A percentile compares a stretch with the other conserved stretches of the same genome.
These are phyloP conservation scores for Aspergillus sergii DNA, from an alignment of 2,329 filamentous ascomycete species.

Conservation along the genomic window DNA sequence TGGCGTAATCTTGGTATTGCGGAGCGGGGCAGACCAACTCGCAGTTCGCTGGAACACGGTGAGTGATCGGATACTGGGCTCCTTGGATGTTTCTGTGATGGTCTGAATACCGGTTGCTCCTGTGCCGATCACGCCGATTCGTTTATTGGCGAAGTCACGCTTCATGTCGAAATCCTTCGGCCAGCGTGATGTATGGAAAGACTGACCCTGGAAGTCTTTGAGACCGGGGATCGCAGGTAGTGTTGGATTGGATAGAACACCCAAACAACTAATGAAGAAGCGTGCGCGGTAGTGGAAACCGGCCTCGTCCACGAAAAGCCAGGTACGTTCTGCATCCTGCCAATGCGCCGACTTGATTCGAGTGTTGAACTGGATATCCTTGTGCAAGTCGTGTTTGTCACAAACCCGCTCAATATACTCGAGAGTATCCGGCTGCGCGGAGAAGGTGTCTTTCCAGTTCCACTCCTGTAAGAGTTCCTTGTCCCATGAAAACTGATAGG, in stretches of 20 bases:
- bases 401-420: conserved; percentile 38
- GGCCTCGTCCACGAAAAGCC: conserved; percentile 32
- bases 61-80: conserved; percentile 14
- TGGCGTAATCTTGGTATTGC: conserved; percentile 19
- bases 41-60: conserved; percentile 29
- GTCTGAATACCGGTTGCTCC: conserved; percentile 47
- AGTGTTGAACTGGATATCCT: conserved; percentile 47
- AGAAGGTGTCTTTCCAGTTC: conserved; percentile 41
- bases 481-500: conserved; percentile 39
- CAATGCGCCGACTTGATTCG: conserved; percentile 37
- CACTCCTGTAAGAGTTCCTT: conserved; percentile 30
- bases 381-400: conserved; percentile 35
- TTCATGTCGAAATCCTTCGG: conserved; percentile 31
- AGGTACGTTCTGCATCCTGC: conserved; percentile 31
- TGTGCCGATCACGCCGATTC: conserved; percentile 46
- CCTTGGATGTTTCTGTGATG: conserved; percentile 25
- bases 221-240: conserved; percentile 41
- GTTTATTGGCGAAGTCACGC: conserved; percentile 36
- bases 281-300: conserved; percentile 24
- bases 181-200: conserved; percentile 47
- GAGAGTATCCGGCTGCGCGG: conserved; percentile 37
- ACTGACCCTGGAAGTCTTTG: conserved; percentile 41
- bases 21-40: conserved; percentile 29
- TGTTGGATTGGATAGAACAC: conserved; percentile 41
- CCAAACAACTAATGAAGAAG: conserved; percentile 44